phyloP scores from a whole-genome alignment of 2,329 filamentous ascomycete genomes.

The Neofusicoccum laricinum region DNA sequence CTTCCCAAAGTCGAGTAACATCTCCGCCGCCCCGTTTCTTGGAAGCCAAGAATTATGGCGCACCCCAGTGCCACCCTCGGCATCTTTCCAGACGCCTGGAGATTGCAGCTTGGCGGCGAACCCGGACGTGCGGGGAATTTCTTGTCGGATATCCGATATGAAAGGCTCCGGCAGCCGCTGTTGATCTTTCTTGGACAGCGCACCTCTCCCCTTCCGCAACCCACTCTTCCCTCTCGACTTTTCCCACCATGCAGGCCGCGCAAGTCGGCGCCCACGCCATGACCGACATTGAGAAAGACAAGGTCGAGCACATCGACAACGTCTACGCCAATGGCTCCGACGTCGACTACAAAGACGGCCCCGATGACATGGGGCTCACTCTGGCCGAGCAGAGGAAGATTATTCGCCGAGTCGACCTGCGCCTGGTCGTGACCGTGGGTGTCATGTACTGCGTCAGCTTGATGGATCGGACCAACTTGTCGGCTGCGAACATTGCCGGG shows the following conservation, averaged over 20 bases:
- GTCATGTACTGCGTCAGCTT: slow-evolving; percentile 71
- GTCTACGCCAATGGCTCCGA: slow-evolving; percentile 8
- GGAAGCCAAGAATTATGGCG: neutral
- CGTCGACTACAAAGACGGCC: neutral
- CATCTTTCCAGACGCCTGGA: slow-evolving; percentile 3
- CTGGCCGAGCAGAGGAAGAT: slow-evolving; percentile 64
- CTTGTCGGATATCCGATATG: neutral
- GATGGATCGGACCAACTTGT: slow-evolving; percentile 77
- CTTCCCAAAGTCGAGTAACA: neutral
- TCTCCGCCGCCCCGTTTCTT: neutral
- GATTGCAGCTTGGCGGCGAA: neutral
- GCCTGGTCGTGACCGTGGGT: slow-evolving; percentile 47
- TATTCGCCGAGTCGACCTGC: slow-evolving; percentile 64
- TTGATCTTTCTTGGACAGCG: neutral
- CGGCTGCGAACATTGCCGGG: slow-evolving; percentile 70
- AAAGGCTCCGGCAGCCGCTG: neutral
- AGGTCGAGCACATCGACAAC: slow-evolving; percentile 12
- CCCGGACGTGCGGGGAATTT: slow-evolving; percentile 2
- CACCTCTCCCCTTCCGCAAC: neutral
- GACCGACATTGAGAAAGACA: slow-evolving; percentile 8
- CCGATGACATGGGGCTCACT: slow-evolving; percentile 44
- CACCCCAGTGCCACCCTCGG: slow-evolving; percentile 3
- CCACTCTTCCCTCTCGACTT: neutral
- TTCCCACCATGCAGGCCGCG: neutral
- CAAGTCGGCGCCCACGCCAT: neutral